These are phyloP conservation scores for Somion occarium DNA, from an alignment of 1,284 basidiomycete genomes.

Conservation along the genomic window DNA sequence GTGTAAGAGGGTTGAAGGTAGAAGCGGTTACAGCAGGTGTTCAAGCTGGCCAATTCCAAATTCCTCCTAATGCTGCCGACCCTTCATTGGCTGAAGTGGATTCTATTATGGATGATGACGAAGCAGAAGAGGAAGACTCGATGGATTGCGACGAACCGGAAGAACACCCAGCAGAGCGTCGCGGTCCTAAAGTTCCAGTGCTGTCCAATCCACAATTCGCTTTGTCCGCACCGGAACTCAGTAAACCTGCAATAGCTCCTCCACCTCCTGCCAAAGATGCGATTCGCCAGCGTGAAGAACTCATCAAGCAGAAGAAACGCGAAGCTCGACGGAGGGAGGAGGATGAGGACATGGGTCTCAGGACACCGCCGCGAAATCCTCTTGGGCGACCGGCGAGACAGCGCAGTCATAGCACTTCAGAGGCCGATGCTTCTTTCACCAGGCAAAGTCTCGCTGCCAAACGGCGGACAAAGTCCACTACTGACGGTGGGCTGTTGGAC, in stretches of 20 bases:
- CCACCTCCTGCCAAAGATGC: slow-evolving; percentile 60
- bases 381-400: slow-evolving; percentile 49
- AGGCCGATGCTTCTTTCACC: slow-evolving; percentile 42
- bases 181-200: slow-evolving; percentile 1
- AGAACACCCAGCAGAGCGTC: slow-evolving; percentile 4
- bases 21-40: slow-evolving; percentile 31
- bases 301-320: slow-evolving; percentile 69
- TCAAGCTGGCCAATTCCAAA: slow-evolving; percentile 27
- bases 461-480: slow-evolving; percentile 20
- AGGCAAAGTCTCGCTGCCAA: slow-evolving; percentile 24
- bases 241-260: slow-evolving; percentile 34
- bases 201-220: slow-evolving; percentile 2
- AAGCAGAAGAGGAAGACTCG: slow-evolving; percentile 19
- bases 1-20: slow-evolving; percentile 17
- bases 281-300: slow-evolving; percentile 59
- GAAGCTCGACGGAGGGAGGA: slow-evolving; percentile 53
- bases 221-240: slow-evolving; percentile 10
- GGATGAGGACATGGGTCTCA: slow-evolving; percentile 33
- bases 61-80: slow-evolving; percentile 15
- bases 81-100: neutral
- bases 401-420: slow-evolving; percentile 71
- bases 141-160: slow-evolving; percentile 16
- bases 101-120: slow-evolving; percentile 5
- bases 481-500: slow-evolving; percentile 35
- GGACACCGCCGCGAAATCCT: slow-evolving; percentile 18